These are phyloP conservation scores for Sextonia rubra DNA, from an alignment of 164 flowering plant species.

Conservation along the genomic window DNA sequence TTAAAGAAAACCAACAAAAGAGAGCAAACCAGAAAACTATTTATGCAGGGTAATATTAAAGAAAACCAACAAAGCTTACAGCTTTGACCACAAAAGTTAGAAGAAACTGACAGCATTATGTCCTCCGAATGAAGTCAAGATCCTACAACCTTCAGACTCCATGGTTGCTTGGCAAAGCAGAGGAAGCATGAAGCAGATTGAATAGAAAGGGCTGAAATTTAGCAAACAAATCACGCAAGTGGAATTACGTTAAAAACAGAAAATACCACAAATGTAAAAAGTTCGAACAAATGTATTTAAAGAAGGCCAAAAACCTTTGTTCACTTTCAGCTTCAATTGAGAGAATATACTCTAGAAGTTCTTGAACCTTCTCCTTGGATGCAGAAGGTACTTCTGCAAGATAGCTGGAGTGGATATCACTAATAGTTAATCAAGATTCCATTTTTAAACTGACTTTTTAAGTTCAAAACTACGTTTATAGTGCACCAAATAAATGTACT, in stretches of 20 bases:
- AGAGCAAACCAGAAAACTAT: background rate
- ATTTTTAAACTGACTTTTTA: background rate
- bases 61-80: no score
- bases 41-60: no score
- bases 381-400: conserved; percentile 83
- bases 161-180: conserved; percentile 84
- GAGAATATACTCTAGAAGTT: conserved; percentile 65
- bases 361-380: conserved; percentile 52
- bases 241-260: background rate
- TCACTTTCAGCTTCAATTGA: conserved; percentile 82
- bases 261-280: background rate
- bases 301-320: conserved; percentile 41
- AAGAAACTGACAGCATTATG: conserved; percentile 54
- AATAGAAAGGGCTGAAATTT: conserved; percentile 63
- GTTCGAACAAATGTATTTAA: background rate
- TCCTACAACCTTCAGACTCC: conserved; percentile 59
- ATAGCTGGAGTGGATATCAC: conserved; percentile 43
- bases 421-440: conserved; percentile 12
- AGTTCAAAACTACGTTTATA: no score
- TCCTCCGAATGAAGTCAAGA: conserved; percentile 53
- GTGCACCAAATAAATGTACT: no score
- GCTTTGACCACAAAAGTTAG: background rate
- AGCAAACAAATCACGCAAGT: conserved; percentile 7
- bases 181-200: conserved; percentile 83
- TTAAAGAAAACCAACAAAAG: no score